Percentiles rank a stretch among this genome's conserved stretches.
phyloP scores from a whole-genome alignment of 2,329 filamentous ascomycete genomes.

The Paradendryphiella salina region DNA sequence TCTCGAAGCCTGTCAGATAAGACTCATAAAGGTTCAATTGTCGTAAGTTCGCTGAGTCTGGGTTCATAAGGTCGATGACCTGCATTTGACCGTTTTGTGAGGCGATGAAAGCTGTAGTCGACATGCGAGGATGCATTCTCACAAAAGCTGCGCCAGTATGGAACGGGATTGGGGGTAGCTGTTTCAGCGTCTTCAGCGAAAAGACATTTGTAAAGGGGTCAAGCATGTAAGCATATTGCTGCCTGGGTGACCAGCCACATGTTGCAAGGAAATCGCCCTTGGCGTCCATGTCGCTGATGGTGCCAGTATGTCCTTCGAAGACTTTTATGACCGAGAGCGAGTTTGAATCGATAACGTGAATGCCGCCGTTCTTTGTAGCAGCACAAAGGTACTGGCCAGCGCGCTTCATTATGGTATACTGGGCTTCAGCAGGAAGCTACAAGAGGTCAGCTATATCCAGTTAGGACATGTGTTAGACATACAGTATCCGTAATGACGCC shows the following conservation, averaged over 20 bases:
- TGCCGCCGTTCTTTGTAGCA: slow-evolving; percentile 77
- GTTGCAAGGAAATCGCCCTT: slow-evolving; percentile 94
- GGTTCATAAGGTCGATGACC: slow-evolving; percentile 93
- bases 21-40: slow-evolving; percentile 75
- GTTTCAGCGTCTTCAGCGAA: slow-evolving; percentile 86
- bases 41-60: slow-evolving; percentile 80
- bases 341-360: slow-evolving; percentile 82
- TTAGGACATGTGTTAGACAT: slow-evolving; percentile 8
- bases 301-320: slow-evolving; percentile 87
- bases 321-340: slow-evolving; percentile 78
- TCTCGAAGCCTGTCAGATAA: slow-evolving; percentile 78
- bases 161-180: slow-evolving; percentile 87
- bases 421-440: slow-evolving; percentile 69
- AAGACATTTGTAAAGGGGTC: slow-evolving; percentile 96
- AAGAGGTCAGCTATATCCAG: slow-evolving; percentile 16
- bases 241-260: slow-evolving; percentile 87
- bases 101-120: slow-evolving; percentile 90
- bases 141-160: slow-evolving; percentile 92
- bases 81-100: slow-evolving; percentile 93
- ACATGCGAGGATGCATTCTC: slow-evolving; percentile 93
- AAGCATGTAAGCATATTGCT: slow-evolving; percentile 76
- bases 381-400: slow-evolving; percentile 86
- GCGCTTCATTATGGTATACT: slow-evolving; percentile 91
- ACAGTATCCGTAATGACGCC: slow-evolving; percentile 51
- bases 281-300: slow-evolving; percentile 96